phyloP scores from a whole-genome alignment of 257 asterid species.

The Solanum clarkiae region DNA sequence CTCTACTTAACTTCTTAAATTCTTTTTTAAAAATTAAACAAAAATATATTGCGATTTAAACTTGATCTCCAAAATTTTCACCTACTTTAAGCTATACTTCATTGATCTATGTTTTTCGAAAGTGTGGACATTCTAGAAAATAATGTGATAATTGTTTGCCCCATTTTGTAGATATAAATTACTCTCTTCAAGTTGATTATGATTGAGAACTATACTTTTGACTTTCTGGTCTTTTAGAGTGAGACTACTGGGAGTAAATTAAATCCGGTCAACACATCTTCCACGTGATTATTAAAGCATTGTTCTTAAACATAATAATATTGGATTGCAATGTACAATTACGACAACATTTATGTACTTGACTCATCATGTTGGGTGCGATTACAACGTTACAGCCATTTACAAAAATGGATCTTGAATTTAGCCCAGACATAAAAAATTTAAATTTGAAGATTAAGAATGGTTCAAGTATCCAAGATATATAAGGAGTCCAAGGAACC shows the following conservation, averaged over 20 bases:
- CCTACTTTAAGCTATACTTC: background rate
- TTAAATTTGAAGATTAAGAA: too few species aligned
- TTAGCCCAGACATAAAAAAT: too few species aligned
- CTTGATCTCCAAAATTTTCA: background rate
- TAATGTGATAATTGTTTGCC: background rate
- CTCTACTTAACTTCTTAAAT: background rate
- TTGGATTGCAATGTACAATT: background rate
- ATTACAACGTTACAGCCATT: too few species aligned
- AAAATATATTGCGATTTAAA: background rate
- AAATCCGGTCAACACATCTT: too few species aligned
- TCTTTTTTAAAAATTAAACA: background rate
- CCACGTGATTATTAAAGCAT: background rate
- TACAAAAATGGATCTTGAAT: too few species aligned
- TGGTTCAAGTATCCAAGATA: background rate
- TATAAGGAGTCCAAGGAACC: background rate
- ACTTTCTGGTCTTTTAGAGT: background rate
- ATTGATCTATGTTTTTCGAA: background rate
- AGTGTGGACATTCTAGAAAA: background rate
- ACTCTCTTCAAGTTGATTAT: background rate
- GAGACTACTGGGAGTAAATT: background rate
- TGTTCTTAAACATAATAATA: background rate
- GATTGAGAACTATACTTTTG: background rate
- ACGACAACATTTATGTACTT: background rate
- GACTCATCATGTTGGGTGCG: background rate
- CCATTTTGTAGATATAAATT: background rate